Percentiles rank a stretch among this genome's conserved stretches.
Evolutionary conservation across 2,329 filamentous ascomycete species (phyloP).

Genomic region (Sarocladium brachiariae): DNA sequence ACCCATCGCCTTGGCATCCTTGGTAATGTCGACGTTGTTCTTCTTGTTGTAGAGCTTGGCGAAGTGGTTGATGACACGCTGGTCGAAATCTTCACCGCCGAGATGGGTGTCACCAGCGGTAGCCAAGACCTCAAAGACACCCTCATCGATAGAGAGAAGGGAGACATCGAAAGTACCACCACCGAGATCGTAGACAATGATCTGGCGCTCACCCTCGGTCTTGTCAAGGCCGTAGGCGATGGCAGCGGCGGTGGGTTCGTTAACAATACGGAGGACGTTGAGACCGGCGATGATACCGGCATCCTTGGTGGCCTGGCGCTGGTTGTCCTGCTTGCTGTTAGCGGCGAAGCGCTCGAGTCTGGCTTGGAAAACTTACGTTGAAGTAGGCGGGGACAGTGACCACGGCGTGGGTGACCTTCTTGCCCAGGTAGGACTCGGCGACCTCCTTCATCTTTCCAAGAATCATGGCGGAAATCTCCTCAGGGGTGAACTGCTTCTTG

Average conservation of each 20-base stretch:
- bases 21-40: conserved; percentile 83
- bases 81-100: conserved; percentile 98
- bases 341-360: background rate
- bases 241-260: conserved; percentile 92
- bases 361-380: conserved; percentile 47
- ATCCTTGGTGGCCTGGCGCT: conserved; percentile 95
- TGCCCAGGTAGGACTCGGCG: conserved; percentile 70
- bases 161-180: conserved; percentile 94
- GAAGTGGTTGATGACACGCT: conserved; percentile 94
- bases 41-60: conserved; percentile 99
- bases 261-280: conserved; percentile 92
- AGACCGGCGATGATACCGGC: conserved; percentile 87
- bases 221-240: conserved; percentile 92
- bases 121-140: conserved; percentile 90
- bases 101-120: conserved; percentile 96
- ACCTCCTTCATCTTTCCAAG: conserved; percentile 81
- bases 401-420: conserved; percentile 80
- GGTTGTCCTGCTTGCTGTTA: conserved; percentile 57
- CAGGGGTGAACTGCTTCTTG: conserved; percentile 69
- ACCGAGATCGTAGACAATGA: conserved; percentile 90
- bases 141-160: conserved; percentile 82
- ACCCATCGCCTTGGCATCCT: conserved; percentile 96
- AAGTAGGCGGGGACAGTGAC: conserved; percentile 97
- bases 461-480: conserved; percentile 77
- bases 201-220: conserved; percentile 75